Evolutionary conservation across 768 basidiomycete genomes (phyloP).

Genomic region (Kwoniella sp.): DNA sequence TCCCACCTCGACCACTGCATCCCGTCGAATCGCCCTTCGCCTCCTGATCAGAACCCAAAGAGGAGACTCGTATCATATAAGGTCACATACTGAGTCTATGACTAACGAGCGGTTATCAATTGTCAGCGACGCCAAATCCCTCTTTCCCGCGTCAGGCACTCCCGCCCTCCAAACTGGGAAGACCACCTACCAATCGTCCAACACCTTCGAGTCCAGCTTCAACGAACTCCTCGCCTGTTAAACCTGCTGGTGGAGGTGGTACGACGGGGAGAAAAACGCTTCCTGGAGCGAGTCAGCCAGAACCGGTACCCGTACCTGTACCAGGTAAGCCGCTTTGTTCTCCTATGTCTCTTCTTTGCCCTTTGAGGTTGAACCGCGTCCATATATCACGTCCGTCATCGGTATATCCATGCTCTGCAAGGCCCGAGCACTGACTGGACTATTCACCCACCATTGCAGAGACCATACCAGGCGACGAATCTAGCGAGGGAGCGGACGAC

Average conservation of each 20-base stretch:
- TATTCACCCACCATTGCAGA: too few species aligned
- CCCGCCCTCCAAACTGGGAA: constrained; percentile 44
- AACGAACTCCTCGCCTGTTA: constrained; percentile 14
- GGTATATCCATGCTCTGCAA: too few species aligned
- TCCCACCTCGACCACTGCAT: too few species aligned
- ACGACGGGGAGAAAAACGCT: constrained; percentile 19
- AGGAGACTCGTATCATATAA: too few species aligned
- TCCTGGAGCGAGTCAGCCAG: constrained; percentile 11
- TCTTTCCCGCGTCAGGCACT: constrained; percentile 24
- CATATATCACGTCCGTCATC: too few species aligned
- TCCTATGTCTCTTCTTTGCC: too few species aligned
- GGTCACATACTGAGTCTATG: too few species aligned
- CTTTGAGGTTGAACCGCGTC: too few species aligned
- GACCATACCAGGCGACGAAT: constrained; percentile 15
- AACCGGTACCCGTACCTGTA: not conserved
- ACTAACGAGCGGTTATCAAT: not conserved
- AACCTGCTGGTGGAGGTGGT: constrained; percentile 9
- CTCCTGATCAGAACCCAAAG: too few species aligned
- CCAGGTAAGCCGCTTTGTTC: constrained; percentile 18
- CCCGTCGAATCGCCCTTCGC: too few species aligned
- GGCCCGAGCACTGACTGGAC: too few species aligned
- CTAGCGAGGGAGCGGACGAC: constrained; percentile 21
- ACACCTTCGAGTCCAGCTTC: constrained; percentile 7
- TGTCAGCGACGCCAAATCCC: constrained; percentile 20
- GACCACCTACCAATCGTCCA: constrained; percentile 35